phyloP scores from a whole-genome alignment of 129 eudicot genomes.

The Tanacetum coccineum region DNA sequence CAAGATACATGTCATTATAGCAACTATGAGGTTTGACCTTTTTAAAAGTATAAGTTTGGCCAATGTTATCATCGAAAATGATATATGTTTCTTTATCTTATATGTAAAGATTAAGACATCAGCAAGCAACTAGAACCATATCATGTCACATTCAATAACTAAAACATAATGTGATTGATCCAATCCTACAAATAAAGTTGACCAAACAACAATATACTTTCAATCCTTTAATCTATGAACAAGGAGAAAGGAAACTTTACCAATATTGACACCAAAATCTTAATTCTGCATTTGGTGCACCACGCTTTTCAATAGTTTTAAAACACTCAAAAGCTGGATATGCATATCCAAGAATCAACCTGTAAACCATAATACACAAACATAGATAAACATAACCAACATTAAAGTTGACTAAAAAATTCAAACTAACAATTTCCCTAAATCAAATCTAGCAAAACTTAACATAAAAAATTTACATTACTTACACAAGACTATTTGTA shows the following conservation, averaged over 20 bases:
- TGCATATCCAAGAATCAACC: slow-evolving; percentile 87
- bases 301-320: slow-evolving; percentile 79
- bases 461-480: slow-evolving; percentile 6
- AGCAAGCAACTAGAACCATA: slow-evolving; percentile 20
- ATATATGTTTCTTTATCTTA: slow-evolving; percentile 6
- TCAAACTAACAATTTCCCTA: slow-evolving; percentile 2
- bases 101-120: slow-evolving; percentile 22
- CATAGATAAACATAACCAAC: slow-evolving; percentile 14
- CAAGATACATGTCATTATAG: slow-evolving; percentile 13
- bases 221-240: not conserved
- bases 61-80: slow-evolving; percentile 4
- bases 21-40: slow-evolving; percentile 9
- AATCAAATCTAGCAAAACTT: not conserved
- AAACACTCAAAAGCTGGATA: slow-evolving; percentile 97
- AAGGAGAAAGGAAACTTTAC: slow-evolving; percentile 24
- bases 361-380: slow-evolving; percentile 17
- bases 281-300: slow-evolving; percentile 70
- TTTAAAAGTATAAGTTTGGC: slow-evolving; percentile 7
- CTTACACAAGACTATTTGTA: slow-evolving; percentile 68
- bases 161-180: slow-evolving; percentile 12
- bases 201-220: slow-evolving; percentile 9
- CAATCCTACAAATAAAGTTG: slow-evolving; percentile 17
- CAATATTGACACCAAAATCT: slow-evolving; percentile 98
- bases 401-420: not conserved
- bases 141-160: slow-evolving; percentile 10